Percentiles rank a stretch among this genome's conserved stretches.
phyloP scores from a whole-genome alignment of 495 filamentous ascomycete genomes.

The Penicillium soppii region DNA sequence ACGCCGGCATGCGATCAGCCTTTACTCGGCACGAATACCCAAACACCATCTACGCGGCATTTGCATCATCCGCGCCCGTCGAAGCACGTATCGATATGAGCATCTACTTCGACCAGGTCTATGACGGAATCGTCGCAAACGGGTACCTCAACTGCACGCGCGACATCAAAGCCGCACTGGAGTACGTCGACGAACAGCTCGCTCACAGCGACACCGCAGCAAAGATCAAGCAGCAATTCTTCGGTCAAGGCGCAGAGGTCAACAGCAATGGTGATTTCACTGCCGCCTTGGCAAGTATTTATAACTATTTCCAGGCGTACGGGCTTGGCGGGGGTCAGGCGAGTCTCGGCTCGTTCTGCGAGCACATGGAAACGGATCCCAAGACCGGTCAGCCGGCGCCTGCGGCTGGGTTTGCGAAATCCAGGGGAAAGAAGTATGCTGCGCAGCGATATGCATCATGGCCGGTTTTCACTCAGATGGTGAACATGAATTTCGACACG shows the following conservation, averaged over 20 bases:
- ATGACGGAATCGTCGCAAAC: conserved; percentile 50
- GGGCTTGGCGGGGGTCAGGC: conserved; percentile 42
- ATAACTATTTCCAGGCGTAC: conserved; percentile 46
- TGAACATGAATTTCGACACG: conserved; percentile 43
- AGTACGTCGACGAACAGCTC: conserved; percentile 52
- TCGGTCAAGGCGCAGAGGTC: conserved; percentile 46
- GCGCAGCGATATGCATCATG: conserved; percentile 49
- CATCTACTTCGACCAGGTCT: conserved; percentile 55
- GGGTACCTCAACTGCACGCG: conserved; percentile 53
- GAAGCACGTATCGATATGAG: conserved; percentile 58
- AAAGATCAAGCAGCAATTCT: conserved; percentile 48
- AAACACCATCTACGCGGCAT: conserved; percentile 55
- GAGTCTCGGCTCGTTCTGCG: conserved; percentile 46
- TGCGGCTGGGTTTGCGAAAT: conserved; percentile 38
- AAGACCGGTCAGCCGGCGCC: conserved; percentile 22
- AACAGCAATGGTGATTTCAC: conserved; percentile 54
- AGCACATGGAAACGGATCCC: conserved; percentile 42
- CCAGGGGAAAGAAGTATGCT: conserved; percentile 38
- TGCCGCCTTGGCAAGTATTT: conserved; percentile 39
- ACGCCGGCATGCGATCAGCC: conserved; percentile 56
- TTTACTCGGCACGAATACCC: conserved; percentile 57
- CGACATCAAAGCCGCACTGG: conserved; percentile 51
- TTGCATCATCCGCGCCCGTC: conserved; percentile 55
- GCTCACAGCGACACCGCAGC: conserved; percentile 31
- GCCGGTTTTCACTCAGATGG: conserved; percentile 37